Evolutionary conservation across 2,329 filamentous ascomycete genomes (phyloP).

Genomic region (Xylariaceae sp.): DNA sequence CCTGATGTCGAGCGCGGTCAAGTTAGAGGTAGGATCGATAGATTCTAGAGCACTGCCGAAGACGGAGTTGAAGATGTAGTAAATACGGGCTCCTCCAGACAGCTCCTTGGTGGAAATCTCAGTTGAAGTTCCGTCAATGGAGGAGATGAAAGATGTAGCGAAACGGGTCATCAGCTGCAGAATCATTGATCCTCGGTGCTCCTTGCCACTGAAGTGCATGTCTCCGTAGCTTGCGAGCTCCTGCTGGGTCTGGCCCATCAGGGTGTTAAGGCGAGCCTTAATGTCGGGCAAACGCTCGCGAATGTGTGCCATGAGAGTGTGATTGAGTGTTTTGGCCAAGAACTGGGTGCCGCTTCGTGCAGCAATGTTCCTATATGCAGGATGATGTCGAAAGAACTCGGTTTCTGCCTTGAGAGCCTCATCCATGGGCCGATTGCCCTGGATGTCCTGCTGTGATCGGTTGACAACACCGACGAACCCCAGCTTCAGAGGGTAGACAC

Average conservation of each 20-base stretch:
- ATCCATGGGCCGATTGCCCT: constrained; percentile 88
- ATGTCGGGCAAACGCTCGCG: constrained; percentile 94
- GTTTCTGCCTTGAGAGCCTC: constrained; percentile 85
- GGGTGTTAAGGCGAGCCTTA: constrained; percentile 92
- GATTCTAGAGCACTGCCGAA: constrained; percentile 95
- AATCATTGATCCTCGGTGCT: constrained; percentile 91
- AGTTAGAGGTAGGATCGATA: constrained; percentile 92
- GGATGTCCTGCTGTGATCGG: constrained; percentile 95
- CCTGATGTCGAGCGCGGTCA: constrained; percentile 90
- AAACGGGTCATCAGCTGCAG: constrained; percentile 98
- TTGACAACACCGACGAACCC: constrained; percentile 99
- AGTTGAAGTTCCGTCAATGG: constrained; percentile 96
- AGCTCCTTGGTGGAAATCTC: constrained; percentile 99
- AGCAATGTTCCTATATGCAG: constrained; percentile 94
- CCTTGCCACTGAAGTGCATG: constrained; percentile 95
- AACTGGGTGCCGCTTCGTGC: constrained; percentile 90
- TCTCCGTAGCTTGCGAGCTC: constrained; percentile 97
- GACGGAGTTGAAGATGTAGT: constrained; percentile 99
- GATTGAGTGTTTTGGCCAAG: constrained; percentile 89
- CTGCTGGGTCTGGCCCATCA: constrained; percentile 99
- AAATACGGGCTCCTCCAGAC: constrained; percentile 89
- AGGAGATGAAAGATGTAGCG: constrained; percentile 95
- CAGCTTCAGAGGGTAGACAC: constrained; percentile 93
- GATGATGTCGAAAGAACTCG: constrained; percentile 96
- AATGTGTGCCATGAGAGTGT: constrained; percentile 93